Evolutionary conservation across 352 stramenopile genomes (phyloP).

Genomic region (Phytophthora cryptogea): DNA sequence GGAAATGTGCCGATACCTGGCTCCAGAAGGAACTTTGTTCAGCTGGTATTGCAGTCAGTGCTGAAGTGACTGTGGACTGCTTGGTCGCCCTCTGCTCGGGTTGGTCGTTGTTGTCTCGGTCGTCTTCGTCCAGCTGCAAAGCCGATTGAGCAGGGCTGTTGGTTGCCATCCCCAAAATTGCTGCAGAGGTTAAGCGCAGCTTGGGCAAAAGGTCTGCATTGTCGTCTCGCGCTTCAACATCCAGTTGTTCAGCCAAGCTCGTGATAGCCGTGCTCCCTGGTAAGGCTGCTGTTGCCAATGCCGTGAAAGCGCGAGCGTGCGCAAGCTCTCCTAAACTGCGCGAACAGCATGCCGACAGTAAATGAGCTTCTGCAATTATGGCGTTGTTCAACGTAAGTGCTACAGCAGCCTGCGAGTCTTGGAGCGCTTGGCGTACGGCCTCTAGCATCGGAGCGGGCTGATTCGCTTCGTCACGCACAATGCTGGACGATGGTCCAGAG

Average conservation of each 20-base stretch:
- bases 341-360: slow-evolving; percentile 44
- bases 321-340: slow-evolving; percentile 44
- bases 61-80: slow-evolving; percentile 1
- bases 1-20: slow-evolving; percentile 25
- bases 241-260: slow-evolving; percentile 39
- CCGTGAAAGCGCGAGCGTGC: slow-evolving; percentile 33
- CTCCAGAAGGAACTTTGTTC: slow-evolving; percentile 27
- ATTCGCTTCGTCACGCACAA: slow-evolving; percentile 11
- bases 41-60: not conserved
- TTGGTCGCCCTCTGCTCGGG: slow-evolving; percentile 10
- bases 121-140: slow-evolving; percentile 12
- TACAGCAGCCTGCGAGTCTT: slow-evolving; percentile 41
- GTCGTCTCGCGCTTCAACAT: slow-evolving; percentile 29
- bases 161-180: slow-evolving; percentile 9
- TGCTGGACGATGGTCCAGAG: slow-evolving; percentile 10
- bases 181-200: slow-evolving; percentile 18
- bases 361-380: slow-evolving; percentile 32
- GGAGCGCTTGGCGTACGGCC: slow-evolving; percentile 47
- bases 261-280: slow-evolving; percentile 30
- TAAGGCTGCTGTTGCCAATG: slow-evolving; percentile 30
- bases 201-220: slow-evolving; percentile 16
- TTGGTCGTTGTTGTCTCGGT: slow-evolving; percentile 38
- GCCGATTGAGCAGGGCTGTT: not conserved
- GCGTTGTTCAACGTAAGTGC: slow-evolving; percentile 29
- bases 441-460: slow-evolving; percentile 30